Base-by-base conservation (phyloP, 148 eudicot genomes). In the Chenopodium album region DNA sequence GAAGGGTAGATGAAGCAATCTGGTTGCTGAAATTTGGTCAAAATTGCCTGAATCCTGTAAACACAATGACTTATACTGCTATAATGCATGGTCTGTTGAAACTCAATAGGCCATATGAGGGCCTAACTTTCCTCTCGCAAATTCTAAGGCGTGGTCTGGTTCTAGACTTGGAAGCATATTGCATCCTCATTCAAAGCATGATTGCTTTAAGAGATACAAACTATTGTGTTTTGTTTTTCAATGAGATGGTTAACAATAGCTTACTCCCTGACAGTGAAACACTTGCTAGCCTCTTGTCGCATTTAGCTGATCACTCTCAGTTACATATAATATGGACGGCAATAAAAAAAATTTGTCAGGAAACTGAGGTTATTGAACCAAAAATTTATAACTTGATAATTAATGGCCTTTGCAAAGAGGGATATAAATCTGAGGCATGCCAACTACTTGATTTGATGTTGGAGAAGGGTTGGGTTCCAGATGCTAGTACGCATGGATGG, bases 71-170 rank as follows among this genome's bases (percentile, higher is more conserved):
- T 76, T 91, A 90, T 79, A 81, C 81, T 48, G 84, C 83, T 41
- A 80, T 91, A 31, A 85, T 92, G 86, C 80, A 63, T 70, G 75
- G 90, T 64, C 85, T 92, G 78, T 78, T 78, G 28, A 86, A 81
- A 48, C 81, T 66, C 9, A 82, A 80, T 26, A 87, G 80, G 74
- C 56, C 76, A 44, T n/a, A 76, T 26, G 70, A 78, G 62, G 70
- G 87, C 29, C 64, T 81, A 5, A 70, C 83, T 73, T 63, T 52
- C 46, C 72, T 84, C 65, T 76, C 80, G 0, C 82, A 80, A 84
- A 76, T 84, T 69, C 65, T 76, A 14, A 76, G 28, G 80, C 80
- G 73, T 76, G 86, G 80, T 72, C 28, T 80, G 75, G 74, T 72
- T 80, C 78, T 84, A 31, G 62, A 84, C n/a, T 8, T 26, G 41